These are phyloP conservation scores for Phytophthora multivora DNA, from an alignment of 352 stramenopile species.

Conservation along the genomic window DNA sequence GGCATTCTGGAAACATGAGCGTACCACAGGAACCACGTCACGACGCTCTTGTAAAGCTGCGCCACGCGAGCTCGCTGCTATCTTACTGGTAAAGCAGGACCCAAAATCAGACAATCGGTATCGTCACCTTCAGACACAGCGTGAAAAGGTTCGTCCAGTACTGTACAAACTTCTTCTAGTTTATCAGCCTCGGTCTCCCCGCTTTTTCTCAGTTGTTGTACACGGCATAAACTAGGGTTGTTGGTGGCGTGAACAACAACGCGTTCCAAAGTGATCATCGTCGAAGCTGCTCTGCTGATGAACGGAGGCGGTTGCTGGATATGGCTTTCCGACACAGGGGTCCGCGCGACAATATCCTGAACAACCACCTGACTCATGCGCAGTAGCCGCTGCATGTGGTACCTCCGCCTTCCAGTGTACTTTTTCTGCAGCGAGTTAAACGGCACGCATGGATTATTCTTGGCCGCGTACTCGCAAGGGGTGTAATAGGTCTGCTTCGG, in stretches of 20 bases:
- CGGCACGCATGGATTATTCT: slow-evolving; percentile 13
- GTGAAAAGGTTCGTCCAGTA: neutral
- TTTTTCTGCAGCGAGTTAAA: slow-evolving; percentile 20
- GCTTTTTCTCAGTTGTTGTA: neutral
- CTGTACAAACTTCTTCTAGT: neutral
- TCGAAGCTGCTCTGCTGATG: neutral
- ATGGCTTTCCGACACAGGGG: neutral
- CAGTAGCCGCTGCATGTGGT: slow-evolving; percentile 13
- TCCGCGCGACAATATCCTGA: neutral
- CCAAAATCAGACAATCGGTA: neutral
- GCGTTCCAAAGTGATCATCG: neutral
- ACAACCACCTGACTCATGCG: neutral
- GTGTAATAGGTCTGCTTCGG: too few species aligned
- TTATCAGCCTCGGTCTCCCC: neutral
- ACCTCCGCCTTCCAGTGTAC: slow-evolving; percentile 11
- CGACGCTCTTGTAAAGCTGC: slow-evolving; percentile 5
- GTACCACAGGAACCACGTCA: slow-evolving; percentile 1
- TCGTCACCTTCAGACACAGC: neutral
- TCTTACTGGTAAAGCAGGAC: neutral
- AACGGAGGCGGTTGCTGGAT: neutral
- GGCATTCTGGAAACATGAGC: neutral
- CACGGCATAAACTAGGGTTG: neutral
- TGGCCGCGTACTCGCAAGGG: slow-evolving; percentile 3
- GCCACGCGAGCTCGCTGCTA: slow-evolving; percentile 2
- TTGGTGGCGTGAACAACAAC: neutral